Evolutionary conservation across 306 rosid species (phyloP).

Genomic region (Pyrus betulifolia): DNA sequence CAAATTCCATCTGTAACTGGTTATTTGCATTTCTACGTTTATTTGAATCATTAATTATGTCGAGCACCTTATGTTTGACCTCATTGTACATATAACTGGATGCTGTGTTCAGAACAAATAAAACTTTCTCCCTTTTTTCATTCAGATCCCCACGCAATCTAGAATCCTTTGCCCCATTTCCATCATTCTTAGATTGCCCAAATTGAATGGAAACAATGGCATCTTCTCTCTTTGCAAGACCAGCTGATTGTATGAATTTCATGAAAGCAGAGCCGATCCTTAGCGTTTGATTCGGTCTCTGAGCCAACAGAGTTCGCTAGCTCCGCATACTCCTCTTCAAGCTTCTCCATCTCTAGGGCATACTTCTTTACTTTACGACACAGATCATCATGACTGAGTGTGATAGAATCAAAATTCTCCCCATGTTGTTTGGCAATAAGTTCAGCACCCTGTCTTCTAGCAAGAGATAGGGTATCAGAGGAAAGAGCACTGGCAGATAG

Average conservation of each 20-base stretch:
- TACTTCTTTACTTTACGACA: conserved; percentile 63
- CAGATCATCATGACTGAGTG: conserved; percentile 50
- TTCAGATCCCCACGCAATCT: conserved; percentile 38
- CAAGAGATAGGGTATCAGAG: conserved; percentile 71
- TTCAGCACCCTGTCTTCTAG: conserved; percentile 89
- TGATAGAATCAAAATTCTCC: conserved; percentile 47
- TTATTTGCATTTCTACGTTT: conserved; percentile 39
- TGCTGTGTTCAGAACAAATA: conserved; percentile 50
- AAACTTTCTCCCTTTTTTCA: conserved; percentile 54
- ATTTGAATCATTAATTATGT: conserved; percentile 32
- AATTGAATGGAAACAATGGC: conserved; percentile 37
- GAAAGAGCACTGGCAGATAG: conserved; percentile 56
- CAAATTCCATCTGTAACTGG: conserved; percentile 39
- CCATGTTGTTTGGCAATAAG: conserved; percentile 49
- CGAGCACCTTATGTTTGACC: conserved; percentile 42
- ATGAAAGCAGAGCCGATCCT: conserved; percentile 63
- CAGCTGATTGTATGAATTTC: conserved; percentile 63
- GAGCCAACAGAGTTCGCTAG: conserved; percentile 55
- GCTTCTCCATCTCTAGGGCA: conserved; percentile 56
- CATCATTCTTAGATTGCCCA: conserved; percentile 39
- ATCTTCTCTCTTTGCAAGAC: conserved; percentile 48
- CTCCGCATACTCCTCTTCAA: conserved; percentile 64
- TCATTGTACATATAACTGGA: conserved; percentile 49
- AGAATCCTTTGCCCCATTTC: conserved; percentile 32
- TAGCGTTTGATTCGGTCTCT: conserved; percentile 72